Evolutionary conservation across 2,329 filamentous ascomycete genomes (phyloP), one percentile per base, ranked within the genome.

Genomic region (Xylaria sp.): DNA sequence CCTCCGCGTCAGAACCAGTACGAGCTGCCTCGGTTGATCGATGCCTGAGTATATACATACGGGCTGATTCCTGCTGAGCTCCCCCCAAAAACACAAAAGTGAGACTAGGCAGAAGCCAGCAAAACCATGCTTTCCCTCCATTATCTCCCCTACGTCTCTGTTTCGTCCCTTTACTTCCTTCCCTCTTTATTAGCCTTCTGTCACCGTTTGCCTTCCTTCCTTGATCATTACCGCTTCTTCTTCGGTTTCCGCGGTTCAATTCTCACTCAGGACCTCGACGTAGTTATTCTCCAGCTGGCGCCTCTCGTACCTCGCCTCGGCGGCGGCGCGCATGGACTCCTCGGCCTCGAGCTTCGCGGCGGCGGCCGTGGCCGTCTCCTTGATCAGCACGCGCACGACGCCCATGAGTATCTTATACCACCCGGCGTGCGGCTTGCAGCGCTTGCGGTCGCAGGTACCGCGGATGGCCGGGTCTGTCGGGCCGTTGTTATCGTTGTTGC

Each of bases 381-480:
- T 86, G 70, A 89, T 85, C 72, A 86, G 83, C 70, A 86, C 81
- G 70, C 84, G 84, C 46, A 88, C 84, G 48, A 84, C 83, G 68
- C 84, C 81, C 46, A 81, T 82, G 37, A 88, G 84, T 72, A 87
- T 83, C 77, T 84, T 85, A 74, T 84, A 84, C 88, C 88, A 90
- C 66, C 84, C 83, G 65, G 81, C 79, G 74, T 90, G 88, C 25
- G 86, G 81, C 77, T 88, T 89, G 80, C 88, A 90, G 70, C 88
- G 82, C 77, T 88, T 88, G 72, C 83, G 82, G 73, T 87, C 84
- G 77, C 88, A 90, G 82, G 88, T 86, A 71, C 84, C 83, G 18
- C 76, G 76, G 18, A 75, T 78, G 37, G 74, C 69, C 6, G 75
- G 57, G 63, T 76, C 73, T 25, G 32, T 2, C 3, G 20, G 8